phyloP scores from a whole-genome alignment of 2,329 filamentous ascomycete species.

The Calonectria ilicicola region DNA sequence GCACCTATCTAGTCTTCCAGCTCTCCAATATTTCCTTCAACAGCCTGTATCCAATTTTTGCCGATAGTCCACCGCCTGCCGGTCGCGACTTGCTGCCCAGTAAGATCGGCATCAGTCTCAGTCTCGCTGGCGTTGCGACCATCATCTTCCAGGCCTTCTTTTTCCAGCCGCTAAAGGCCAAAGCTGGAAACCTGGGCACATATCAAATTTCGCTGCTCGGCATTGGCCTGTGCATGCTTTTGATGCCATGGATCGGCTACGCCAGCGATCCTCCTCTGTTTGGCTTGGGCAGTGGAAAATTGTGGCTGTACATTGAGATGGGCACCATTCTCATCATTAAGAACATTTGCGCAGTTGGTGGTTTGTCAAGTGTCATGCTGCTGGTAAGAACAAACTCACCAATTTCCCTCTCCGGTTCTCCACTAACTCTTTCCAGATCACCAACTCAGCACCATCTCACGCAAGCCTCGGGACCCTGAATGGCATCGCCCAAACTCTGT shows the following conservation, averaged over 20 bases:
- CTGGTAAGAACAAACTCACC: constrained; percentile 68
- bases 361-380: constrained; percentile 88
- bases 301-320: constrained; percentile 85
- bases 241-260: constrained; percentile 93
- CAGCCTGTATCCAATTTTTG: constrained; percentile 94
- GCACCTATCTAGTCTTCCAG: constrained; percentile 93
- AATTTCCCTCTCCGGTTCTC: not conserved
- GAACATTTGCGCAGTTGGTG: constrained; percentile 90
- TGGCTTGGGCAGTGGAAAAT: constrained; percentile 71
- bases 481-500: constrained; percentile 92
- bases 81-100: constrained; percentile 81
- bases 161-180: constrained; percentile 82
- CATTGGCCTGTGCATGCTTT: constrained; percentile 82
- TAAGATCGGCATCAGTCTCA: constrained; percentile 87
- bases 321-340: constrained; percentile 85
- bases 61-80: constrained; percentile 77
- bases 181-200: constrained; percentile 85
- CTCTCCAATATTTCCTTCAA: constrained; percentile 96
- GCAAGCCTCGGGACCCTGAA: constrained; percentile 90
- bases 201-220: constrained; percentile 84
- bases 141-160: constrained; percentile 91
- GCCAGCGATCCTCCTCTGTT: constrained; percentile 68
- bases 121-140: constrained; percentile 85
- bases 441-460: constrained; percentile 89
- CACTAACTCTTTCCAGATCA: constrained; percentile 70